Evolutionary conservation across 2,329 filamentous ascomycete genomes (phyloP), one percentile per base, ranked within the genome.

Genomic region (Ascochyta koolunga): DNA sequence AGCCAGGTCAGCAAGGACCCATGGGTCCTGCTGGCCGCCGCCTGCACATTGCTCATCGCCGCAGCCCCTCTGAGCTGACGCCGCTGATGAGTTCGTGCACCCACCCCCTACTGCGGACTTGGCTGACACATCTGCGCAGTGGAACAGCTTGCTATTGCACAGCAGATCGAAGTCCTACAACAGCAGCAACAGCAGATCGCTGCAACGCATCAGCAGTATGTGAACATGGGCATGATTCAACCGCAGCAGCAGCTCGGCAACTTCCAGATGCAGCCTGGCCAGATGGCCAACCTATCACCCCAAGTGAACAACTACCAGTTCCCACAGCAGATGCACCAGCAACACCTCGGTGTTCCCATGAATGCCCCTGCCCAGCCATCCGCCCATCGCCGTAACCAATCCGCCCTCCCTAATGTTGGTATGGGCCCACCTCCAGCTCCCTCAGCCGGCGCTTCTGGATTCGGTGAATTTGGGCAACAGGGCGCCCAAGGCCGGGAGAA

Each of bases 181-280:
- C 92, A 96, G 76, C 95, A 98, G 77, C 95, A 98, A 76, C 93
- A 98, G 77, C 93, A 97, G 76, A 96, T 98, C 72, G 91, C 96
- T 78, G 91, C 91, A 67, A 95, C 91, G 61, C 92, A 97, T 72
- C 93, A 97, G 79, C 93, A 98, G 79, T 97, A 96, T 81, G 89
- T 96, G 70, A 96, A 95, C 77, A 93, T 97, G 90, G 91, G 91
- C 76, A 92, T 98, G 84, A 88, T 98, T 69, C 89, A 89, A 65
- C 89, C 90, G 47, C 89, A 90, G 69, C 93, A 97, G 79, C 84
- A 86, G 65, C 82, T 97, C 55, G 85, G 86, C 61, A 72, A 73
- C 56, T 75, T 75, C 56, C 72, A 71, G 63, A 74, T 74, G 76
- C 92, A 93, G 79, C 53, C 53, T 32, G 85, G 86, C 56, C 86